Percentiles rank a stretch among this genome's conserved stretches.
These are phyloP conservation scores for Coemansia sp. DNA, from an alignment of 192 early-diverging fungal genomes.

Conservation along the genomic window DNA sequence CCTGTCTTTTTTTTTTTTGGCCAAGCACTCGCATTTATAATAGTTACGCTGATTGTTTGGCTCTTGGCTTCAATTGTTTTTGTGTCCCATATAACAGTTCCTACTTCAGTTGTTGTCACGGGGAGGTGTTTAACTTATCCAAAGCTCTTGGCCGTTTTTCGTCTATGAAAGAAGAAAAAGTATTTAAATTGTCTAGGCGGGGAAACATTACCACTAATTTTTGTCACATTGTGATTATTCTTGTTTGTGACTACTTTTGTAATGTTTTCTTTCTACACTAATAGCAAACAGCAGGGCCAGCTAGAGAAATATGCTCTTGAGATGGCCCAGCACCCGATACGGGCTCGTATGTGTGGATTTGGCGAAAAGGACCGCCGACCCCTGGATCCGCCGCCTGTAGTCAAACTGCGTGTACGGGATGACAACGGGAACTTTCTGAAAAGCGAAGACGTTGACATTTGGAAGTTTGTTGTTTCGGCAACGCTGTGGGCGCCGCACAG, in stretches of 20 bases:
- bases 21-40: too few species aligned
- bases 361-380: slow-evolving; percentile 75
- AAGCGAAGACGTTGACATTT: slow-evolving; percentile 57
- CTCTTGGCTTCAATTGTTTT: too few species aligned
- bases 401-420: slow-evolving; percentile 59
- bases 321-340: slow-evolving; percentile 69
- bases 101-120: not conserved
- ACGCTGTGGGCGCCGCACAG: slow-evolving; percentile 46
- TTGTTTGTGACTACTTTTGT: not conserved
- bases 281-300: slow-evolving; percentile 39
- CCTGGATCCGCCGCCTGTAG: slow-evolving; percentile 68
- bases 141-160: too few species aligned
- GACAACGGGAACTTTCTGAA: slow-evolving; percentile 54
- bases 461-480: slow-evolving; percentile 50
- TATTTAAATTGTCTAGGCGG: not conserved
- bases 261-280: not conserved
- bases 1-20: too few species aligned
- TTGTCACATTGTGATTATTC: not conserved
- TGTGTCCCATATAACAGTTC: too few species aligned
- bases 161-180: not conserved
- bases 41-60: too few species aligned
- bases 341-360: slow-evolving; percentile 79
- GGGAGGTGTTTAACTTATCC: too few species aligned
- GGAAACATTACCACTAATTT: not conserved
- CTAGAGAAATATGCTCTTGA: slow-evolving; percentile 60